A percentile compares a stretch with the other conserved stretches of the same genome.
phyloP scores from a whole-genome alignment of 106 monocot species.

The Dendrobium chrysotoxum region DNA sequence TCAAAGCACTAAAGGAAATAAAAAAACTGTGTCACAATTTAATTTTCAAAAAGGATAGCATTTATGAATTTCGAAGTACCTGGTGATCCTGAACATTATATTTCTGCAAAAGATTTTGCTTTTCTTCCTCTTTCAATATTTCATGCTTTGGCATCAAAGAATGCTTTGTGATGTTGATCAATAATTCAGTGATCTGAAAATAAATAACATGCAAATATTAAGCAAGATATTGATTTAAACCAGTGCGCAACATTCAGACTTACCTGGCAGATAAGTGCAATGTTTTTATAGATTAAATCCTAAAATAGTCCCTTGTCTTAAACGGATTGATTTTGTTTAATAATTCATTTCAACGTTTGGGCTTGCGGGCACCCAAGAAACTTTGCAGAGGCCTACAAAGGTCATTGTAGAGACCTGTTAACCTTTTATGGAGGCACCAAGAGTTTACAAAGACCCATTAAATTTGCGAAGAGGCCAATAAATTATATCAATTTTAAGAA shows the following conservation, averaged over 20 bases:
- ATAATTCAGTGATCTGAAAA: conserved; percentile 72
- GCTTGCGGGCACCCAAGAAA: too few relatives aligned
- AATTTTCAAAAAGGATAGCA: background rate
- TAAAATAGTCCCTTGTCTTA: too few relatives aligned
- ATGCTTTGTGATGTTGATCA: conserved; percentile 92
- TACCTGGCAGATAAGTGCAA: background rate
- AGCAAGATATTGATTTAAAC: background rate
- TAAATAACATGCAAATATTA: background rate
- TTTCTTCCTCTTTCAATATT: conserved; percentile 52
- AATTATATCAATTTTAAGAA: too few relatives aligned
- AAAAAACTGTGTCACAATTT: background rate
- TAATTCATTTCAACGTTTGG: too few relatives aligned
- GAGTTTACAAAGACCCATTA: too few relatives aligned
- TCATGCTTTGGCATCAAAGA: conserved; percentile 77
- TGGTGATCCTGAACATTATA: conserved; percentile 11
- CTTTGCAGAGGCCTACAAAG: too few relatives aligned
- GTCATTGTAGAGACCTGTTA: too few relatives aligned
- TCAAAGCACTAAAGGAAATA: background rate
- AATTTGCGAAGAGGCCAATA: too few relatives aligned
- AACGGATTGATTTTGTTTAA: too few relatives aligned
- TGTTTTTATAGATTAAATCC: background rate
- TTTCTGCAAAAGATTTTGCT: conserved; percentile 57
- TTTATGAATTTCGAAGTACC: conserved; percentile 2
- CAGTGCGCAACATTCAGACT: background rate
- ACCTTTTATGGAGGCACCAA: too few relatives aligned